Evolutionary conservation across 352 stramenopile genomes (phyloP).

Genomic region (Pythium rishiriense): DNA sequence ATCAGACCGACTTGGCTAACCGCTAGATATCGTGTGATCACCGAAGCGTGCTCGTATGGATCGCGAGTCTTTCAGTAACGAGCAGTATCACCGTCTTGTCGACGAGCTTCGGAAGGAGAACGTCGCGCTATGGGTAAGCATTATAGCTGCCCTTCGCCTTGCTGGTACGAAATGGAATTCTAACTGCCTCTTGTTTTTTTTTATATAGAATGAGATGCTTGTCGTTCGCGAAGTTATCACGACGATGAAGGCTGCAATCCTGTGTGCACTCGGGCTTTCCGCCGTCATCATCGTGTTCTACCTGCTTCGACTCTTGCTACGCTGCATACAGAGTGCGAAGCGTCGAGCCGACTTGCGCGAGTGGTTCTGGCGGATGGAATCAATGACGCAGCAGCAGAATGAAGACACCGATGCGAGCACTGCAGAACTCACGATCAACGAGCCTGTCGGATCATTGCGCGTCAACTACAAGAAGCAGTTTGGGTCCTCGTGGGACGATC

Average conservation of each 20-base stretch:
- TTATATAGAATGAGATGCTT: conserved; percentile 68
- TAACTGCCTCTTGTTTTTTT: not conserved
- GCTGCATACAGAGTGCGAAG: conserved; percentile 72
- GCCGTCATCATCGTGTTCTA: conserved; percentile 76
- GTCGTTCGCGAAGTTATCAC: conserved; percentile 80
- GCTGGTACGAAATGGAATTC: not conserved
- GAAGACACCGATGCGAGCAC: conserved; percentile 21
- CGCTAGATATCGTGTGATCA: not conserved
- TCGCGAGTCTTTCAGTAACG: conserved; percentile 6
- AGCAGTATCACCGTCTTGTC: conserved; percentile 21
- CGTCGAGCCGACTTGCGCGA: conserved; percentile 70
- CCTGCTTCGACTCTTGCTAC: conserved; percentile 62
- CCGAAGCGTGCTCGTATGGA: conserved; percentile 16
- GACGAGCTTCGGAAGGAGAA: conserved; percentile 33
- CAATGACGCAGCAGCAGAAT: conserved; percentile 16
- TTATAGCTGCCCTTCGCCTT: not conserved
- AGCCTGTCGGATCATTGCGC: conserved; percentile 32
- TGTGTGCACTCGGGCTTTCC: conserved; percentile 71
- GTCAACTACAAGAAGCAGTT: conserved; percentile 79
- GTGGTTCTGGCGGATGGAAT: conserved; percentile 76
- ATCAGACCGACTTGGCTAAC: not conserved
- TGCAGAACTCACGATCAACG: not conserved
- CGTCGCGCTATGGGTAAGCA: conserved; percentile 29
- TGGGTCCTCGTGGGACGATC: conserved; percentile 76
- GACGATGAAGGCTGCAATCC: conserved; percentile 85